phyloP scores from a whole-genome alignment of 108 stramenopile species.

The Thalassiosira profunda region DNA sequence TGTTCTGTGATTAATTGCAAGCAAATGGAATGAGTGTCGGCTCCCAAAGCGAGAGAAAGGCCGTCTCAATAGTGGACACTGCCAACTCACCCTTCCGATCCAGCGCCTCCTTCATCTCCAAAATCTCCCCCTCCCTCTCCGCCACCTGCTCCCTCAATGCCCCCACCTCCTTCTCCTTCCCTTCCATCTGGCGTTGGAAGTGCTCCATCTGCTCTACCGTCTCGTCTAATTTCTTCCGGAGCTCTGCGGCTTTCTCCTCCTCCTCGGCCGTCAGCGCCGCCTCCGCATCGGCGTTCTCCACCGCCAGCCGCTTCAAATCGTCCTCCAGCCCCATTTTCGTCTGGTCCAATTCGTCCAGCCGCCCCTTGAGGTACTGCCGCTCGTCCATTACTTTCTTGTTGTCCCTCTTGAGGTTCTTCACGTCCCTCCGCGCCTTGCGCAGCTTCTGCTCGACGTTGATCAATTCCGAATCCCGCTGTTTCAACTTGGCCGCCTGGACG shows the following conservation, averaged over 20 bases:
- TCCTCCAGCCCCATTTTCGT: constrained; percentile 8
- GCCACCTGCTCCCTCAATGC: constrained; percentile 4
- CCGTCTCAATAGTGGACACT: not conserved
- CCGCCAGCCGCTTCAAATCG: constrained; percentile 1
- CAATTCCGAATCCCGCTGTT: constrained; percentile 30
- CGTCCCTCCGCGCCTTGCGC: constrained; percentile 21
- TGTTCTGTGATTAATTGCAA: constrained; percentile 18
- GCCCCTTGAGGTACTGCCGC: constrained; percentile 24
- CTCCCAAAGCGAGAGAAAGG: not conserved
- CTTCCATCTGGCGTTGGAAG: constrained; percentile 17
- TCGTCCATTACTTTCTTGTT: constrained; percentile 33
- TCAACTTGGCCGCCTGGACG: constrained; percentile 37
- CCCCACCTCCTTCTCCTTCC: constrained; percentile 32
- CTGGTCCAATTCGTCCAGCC: constrained; percentile 36
- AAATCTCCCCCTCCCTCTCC: constrained; percentile 35
- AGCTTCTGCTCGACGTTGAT: constrained; percentile 13
- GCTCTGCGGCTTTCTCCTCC: constrained; percentile 21
- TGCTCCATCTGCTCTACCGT: constrained; percentile 30
- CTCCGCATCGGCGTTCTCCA: constrained; percentile 1
- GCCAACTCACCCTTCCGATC: constrained; percentile 31
- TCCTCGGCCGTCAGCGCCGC: not conserved
- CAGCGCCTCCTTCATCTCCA: constrained; percentile 24
- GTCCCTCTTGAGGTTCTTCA: constrained; percentile 25
- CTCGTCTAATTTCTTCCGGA: constrained; percentile 23
- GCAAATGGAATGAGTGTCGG: not conserved